Base-by-base conservation (phyloP, 495 filamentous ascomycete genomes). In the Tuber melanosporum region DNA sequence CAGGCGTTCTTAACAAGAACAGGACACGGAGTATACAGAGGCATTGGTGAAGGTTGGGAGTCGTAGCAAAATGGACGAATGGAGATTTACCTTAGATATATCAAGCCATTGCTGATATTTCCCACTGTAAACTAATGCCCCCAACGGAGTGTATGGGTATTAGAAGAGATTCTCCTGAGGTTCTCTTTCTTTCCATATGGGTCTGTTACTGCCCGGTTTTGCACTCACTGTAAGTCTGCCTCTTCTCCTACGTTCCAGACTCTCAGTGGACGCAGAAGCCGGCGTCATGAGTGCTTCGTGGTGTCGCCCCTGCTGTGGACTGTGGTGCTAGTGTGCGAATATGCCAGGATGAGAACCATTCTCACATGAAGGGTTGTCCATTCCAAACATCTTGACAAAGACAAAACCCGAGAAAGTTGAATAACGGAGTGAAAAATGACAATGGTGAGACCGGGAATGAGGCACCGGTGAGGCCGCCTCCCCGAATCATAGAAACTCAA, bases 91-190 rank as follows among this genome's bases (percentile, higher is more conserved):
- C 94, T 93, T 76, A 98, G 86, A 84, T 95, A 98, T 84, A 98
- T 94, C 85, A 91, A 91, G 47, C 95, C 95, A 86, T 95, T 95
- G 83, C 94, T 94, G 74, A 98, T 92, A 86, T 97, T 98, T 41
- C 92, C 94, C 75, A 98, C 95, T 15, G 93, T 93, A 84, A 97
- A 98, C 82, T 95, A 91, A 71, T 92, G 88, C 52, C 52, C n/a
- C 41, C 91, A 92, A 85, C 82, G 81, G 71, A 73, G 76, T 86
- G 87, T 78, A 86, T 85, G 79, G 62, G 76, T 71, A 46, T 71
- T 75, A 57, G 76, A 39, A 39, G 72, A 45, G 43, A 74, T 78
- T 5, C 76, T 71, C 46, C 71, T 52, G 52, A 73, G 49, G 20
- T 45, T 49, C 57, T 79, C 32, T 62, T 57, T 76, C 76, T 73